Percentiles rank a stretch among this genome's conserved stretches.
These are phyloP conservation scores for Clarireedia sp. DNA, from an alignment of 2,329 filamentous ascomycete species.

Conservation along the genomic window DNA sequence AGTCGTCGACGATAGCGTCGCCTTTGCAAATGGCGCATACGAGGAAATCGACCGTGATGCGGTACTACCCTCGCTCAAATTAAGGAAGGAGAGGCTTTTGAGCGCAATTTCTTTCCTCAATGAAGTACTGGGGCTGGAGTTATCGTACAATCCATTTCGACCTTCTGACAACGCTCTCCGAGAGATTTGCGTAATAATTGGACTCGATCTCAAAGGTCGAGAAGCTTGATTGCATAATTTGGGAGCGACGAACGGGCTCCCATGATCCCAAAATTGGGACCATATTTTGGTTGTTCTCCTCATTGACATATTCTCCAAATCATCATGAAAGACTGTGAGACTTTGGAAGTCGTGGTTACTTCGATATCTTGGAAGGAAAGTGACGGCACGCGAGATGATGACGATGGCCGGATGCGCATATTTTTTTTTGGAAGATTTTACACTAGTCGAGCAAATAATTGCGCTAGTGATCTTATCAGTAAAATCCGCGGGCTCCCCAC, in stretches of 20 bases:
- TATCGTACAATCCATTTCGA: constrained; percentile 24
- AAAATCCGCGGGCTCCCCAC: constrained; percentile 8
- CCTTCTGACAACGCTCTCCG: constrained; percentile 17
- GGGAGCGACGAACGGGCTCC: constrained; percentile 15
- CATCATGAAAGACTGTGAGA: constrained; percentile 34
- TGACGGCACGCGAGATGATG: constrained; percentile 3
- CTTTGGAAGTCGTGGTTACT: constrained; percentile 21
- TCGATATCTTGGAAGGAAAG: constrained; percentile 5
- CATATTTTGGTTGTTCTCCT: constrained; percentile 39
- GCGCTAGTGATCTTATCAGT: constrained; percentile 11
- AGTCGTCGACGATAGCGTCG: constrained; percentile 17
- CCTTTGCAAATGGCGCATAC: constrained; percentile 19
- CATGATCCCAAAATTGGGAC: constrained; percentile 34
- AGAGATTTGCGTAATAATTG: constrained; percentile 11
- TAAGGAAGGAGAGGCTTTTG: constrained; percentile 45
- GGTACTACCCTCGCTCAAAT: constrained; percentile 33
- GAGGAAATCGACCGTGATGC: constrained; percentile 27
- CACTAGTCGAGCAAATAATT: background rate
- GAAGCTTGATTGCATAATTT: constrained; percentile 13
- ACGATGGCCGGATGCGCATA: constrained; percentile 8
- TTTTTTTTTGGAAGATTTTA: constrained; percentile 8
- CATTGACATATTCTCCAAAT: constrained; percentile 37
- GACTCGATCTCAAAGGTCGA: constrained; percentile 9
- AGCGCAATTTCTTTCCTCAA: constrained; percentile 46
- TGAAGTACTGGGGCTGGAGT: constrained; percentile 29